Evolutionary conservation across 1,284 basidiomycete species (phyloP).

Genomic region (Mycena citricolor): DNA sequence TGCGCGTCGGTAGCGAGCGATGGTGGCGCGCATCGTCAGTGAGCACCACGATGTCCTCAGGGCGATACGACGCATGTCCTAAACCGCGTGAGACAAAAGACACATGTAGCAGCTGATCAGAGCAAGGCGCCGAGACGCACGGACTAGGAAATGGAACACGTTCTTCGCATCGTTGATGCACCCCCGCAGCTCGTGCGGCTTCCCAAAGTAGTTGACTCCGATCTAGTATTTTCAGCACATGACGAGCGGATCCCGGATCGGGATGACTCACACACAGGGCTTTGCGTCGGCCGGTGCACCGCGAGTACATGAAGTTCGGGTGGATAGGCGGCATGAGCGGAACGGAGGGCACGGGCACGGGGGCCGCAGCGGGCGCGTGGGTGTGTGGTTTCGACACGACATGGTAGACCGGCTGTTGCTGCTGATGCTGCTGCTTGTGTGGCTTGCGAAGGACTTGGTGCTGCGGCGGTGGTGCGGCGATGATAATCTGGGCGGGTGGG

Average conservation of each 20-base stretch:
- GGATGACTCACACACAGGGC: conserved; percentile 64
- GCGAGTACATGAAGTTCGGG: conserved; percentile 79
- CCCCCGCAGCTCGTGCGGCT: conserved; percentile 63
- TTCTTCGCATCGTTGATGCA: conserved; percentile 90
- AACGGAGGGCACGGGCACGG: not conserved
- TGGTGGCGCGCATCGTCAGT: conserved; percentile 69
- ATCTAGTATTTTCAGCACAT: too few species aligned
- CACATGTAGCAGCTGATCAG: not conserved
- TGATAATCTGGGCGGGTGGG: too few species aligned
- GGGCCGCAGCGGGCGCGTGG: too few species aligned
- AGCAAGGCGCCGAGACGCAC: conserved; percentile 42
- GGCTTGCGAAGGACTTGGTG: too few species aligned
- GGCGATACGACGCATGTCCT: conserved; percentile 48
- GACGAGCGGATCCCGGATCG: not conserved
- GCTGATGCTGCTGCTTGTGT: conserved; percentile 2
- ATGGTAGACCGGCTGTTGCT: not conserved
- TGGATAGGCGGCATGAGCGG: conserved; percentile 29
- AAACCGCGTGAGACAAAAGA: conserved; percentile 2
- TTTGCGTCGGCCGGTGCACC: conserved; percentile 78
- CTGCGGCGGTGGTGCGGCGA: too few species aligned
- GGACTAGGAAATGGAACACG: conserved; percentile 65
- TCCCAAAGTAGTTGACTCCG: conserved; percentile 82
- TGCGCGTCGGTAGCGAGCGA: conserved; percentile 66
- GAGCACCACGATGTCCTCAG: conserved; percentile 76
- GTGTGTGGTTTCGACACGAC: not conserved